phyloP scores from a whole-genome alignment of 768 basidiomycete species.

The Boletus barrowsii region DNA sequence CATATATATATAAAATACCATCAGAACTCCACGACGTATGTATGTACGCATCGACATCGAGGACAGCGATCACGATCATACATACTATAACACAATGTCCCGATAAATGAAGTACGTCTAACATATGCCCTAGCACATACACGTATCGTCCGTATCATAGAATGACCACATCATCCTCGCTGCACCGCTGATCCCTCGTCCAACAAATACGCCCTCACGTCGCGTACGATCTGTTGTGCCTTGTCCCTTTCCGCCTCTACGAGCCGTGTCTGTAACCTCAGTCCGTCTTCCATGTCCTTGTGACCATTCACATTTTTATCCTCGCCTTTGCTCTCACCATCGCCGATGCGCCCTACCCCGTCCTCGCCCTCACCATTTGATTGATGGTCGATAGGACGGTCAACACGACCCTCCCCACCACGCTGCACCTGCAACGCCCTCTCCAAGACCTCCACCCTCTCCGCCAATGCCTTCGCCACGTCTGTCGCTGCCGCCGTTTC shows the following conservation, averaged over 20 bases:
- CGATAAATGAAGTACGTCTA: too few species aligned
- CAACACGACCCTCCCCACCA: not conserved
- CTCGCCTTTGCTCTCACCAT: too few species aligned
- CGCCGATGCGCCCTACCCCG: too few species aligned
- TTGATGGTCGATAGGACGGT: not conserved
- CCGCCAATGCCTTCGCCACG: constrained; percentile 16
- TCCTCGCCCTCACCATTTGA: not conserved
- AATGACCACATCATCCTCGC: not conserved
- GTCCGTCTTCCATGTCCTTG: constrained; percentile 1
- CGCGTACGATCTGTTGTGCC: constrained; percentile 11
- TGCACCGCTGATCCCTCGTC: constrained; percentile 1
- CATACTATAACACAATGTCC: too few species aligned
- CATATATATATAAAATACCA: too few species aligned
- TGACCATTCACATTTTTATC: not conserved
- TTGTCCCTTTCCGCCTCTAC: constrained; percentile 23
- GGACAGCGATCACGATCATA: too few species aligned
- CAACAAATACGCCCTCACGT: constrained; percentile 18
- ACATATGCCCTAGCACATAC: too few species aligned
- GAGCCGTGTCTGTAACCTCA: constrained; percentile 10
- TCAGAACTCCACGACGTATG: too few species aligned
- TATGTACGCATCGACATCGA: too few species aligned
- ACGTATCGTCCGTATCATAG: too few species aligned
- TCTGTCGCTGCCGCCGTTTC: constrained; percentile 18
- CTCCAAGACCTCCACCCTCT: constrained; percentile 26
- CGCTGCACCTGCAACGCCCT: constrained; percentile 9